phyloP scores from a whole-genome alignment of 106 monocot species.

The Dactylorhiza incarnata region DNA sequence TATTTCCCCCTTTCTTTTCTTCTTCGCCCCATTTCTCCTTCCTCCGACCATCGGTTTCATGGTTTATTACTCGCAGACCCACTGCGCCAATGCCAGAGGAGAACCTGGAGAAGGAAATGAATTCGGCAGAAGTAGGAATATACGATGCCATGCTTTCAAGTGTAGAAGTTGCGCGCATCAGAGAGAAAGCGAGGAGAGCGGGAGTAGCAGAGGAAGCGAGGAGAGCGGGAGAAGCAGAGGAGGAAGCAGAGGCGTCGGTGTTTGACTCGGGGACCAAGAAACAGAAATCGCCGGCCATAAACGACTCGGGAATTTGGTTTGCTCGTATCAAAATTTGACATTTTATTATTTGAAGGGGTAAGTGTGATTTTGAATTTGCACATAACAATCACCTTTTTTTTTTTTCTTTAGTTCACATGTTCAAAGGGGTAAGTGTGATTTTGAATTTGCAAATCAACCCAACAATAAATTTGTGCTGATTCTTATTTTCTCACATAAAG shows the following conservation, averaged over 20 bases:
- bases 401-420: too few species aligned
- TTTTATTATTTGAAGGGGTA: too few species aligned
- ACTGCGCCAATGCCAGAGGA: background rate
- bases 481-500: too few species aligned
- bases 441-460: too few species aligned
- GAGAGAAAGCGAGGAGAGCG: constrained; percentile 18
- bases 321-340: too few species aligned
- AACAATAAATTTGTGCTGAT: too few species aligned
- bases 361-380: too few species aligned
- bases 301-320: background rate
- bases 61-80: background rate
- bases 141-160: constrained; percentile 38
- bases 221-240: background rate
- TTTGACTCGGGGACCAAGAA: background rate
- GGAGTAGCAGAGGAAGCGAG: background rate
- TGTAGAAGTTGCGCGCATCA: constrained; percentile 22
- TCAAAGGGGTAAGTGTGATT: too few species aligned
- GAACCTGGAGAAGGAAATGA: background rate
- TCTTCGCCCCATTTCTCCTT: background rate
- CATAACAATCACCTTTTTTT: too few species aligned
- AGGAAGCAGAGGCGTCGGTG: background rate
- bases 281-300: background rate
- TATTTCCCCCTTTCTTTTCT: background rate
- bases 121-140: constrained; percentile 35
- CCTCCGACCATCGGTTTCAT: background rate